Base-by-base conservation (phyloP, 305 asterid genomes). In the Fraxinus baroniana region DNA sequence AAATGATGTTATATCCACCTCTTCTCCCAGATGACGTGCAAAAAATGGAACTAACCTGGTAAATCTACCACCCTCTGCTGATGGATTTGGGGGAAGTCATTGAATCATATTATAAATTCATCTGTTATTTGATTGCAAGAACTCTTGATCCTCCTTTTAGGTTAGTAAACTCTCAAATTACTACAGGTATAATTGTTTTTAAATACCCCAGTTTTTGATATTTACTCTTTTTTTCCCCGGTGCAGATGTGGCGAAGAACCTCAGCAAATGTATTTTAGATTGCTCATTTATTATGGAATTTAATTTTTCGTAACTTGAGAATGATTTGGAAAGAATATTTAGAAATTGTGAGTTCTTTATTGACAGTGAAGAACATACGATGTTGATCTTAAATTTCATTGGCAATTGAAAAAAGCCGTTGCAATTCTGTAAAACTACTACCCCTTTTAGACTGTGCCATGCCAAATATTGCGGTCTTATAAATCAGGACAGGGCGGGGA, bases 1-100 rank as follows among this genome's bases (percentile, higher is more conserved):
- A 35, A 84, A 78, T 52, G 86, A 71, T 64, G 85, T 66, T 66
- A 80, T 75, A 36, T 83, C 85, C 76, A 41, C 86, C 66, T 52
- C 81, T 75, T 81, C 90, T 32, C 83, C 84, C 79, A 87, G 93
- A 82, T 91, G 89, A 92, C 85, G 78, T 62, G 75, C 66, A 77
- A 66, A 86, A 68, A 77, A 44, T 72, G 57, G 28, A 64, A 44
- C 41, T 28, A 17, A 82, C 62, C 84, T 79, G 79, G 64, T 26
- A 28, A 55, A 79, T 44, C n/a, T 12, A n/a, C n/a, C n/a, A 12
- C 55, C 17, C 3, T 15, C 39, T 33, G 18, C 49, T 3, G 55
- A 80, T 76, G 79, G 78, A 80, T 66, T 64, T 79, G 60, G 72
- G 64, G 55, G 71, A 60, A 80, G 76, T 82, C 80, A 39, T 57